Evolutionary conservation across 2,329 filamentous ascomycete species (phyloP), one percentile per base, ranked within the genome.

Genomic region (Phaeosphaeria sp.): DNA sequence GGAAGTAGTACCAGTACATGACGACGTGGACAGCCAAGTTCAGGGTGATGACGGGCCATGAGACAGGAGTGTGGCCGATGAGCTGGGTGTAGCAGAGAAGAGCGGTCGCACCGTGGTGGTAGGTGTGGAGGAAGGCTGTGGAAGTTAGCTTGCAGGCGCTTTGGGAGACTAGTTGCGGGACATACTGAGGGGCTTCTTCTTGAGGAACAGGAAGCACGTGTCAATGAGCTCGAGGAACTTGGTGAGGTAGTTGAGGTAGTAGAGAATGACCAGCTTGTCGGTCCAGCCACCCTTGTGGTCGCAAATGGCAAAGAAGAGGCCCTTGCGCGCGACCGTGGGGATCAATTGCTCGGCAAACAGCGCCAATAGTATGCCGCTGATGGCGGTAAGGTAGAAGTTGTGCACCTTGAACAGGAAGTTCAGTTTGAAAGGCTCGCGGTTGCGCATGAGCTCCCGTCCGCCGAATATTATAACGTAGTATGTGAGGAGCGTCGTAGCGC

Each of bases 1-100:
- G 94, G 89, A 98, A 98, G 87, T 98, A 98, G 89, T 98, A 98
- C 93, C 93, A 97, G 89, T 98, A 98, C 94, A 98, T 98, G 77
- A 97, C 91, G 57, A 98, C 94, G 82, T 98, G 94, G 54, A 98
- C 94, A 64, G 87, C 88, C 75, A 98, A 82, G 86, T 98, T 98
- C 71, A 98, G 87, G 53, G 88, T 90, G 77, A 98, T 98, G 62
- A 90, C 89, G 55, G 97, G 92, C 94, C 94, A 98, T 60, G 93
- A 96, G 56, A 98, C 94, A 44, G 94, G 87, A 46, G 94, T 98
- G 74, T 91, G 87, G 68, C 94, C 94, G 74, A 97, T 90, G 66
- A 98, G 88, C 83, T 98, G 94, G 55, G 93, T 97, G 85, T 96
- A 98, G 90, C 94, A 97, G 71, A 98, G 91, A 65, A 97, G 89